These are phyloP conservation scores for Sherardia arvensis DNA, from an alignment of 257 asterid species.

Conservation along the genomic window DNA sequence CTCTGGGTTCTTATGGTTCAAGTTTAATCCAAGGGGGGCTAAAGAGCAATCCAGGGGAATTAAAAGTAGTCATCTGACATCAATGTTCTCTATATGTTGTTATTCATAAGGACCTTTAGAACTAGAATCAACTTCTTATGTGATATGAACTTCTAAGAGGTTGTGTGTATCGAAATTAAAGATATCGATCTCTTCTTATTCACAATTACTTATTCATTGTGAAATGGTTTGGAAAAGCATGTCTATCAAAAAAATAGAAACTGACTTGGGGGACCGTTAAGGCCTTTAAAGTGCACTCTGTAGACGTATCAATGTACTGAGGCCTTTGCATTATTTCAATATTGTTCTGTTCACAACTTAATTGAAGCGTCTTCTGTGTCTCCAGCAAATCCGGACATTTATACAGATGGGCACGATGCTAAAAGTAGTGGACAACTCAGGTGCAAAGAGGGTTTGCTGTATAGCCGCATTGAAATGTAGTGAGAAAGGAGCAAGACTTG, in stretches of 20 bases:
- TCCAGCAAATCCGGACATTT: slow-evolving; percentile 83
- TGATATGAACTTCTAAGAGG: too few species aligned
- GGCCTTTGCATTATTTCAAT: slow-evolving; percentile 1
- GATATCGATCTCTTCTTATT: not conserved
- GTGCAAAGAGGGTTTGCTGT: slow-evolving; percentile 85
- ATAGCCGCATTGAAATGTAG: slow-evolving; percentile 88
- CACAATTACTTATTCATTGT: too few species aligned
- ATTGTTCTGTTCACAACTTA: not conserved
- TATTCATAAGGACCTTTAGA: too few species aligned
- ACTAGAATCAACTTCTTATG: too few species aligned
- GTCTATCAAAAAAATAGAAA: not conserved
- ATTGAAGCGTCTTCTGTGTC: slow-evolving; percentile 4
- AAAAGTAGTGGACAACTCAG: slow-evolving; percentile 92
- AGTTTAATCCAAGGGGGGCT: too few species aligned
- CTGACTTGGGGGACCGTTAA: not conserved
- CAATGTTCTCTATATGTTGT: too few species aligned
- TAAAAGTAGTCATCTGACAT: too few species aligned
- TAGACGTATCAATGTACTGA: not conserved
- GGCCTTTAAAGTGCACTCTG: not conserved
- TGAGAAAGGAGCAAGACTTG: slow-evolving; percentile 84
- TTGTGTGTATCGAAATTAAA: too few species aligned
- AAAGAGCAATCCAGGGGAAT: too few species aligned
- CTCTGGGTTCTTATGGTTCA: too few species aligned
- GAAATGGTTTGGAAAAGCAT: too few species aligned
- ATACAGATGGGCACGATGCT: slow-evolving; percentile 90